Percentiles rank a stretch among this genome's conserved stretches.
phyloP scores from a whole-genome alignment of 768 basidiomycete genomes.

The Boletus pseudo-olivaceus region DNA sequence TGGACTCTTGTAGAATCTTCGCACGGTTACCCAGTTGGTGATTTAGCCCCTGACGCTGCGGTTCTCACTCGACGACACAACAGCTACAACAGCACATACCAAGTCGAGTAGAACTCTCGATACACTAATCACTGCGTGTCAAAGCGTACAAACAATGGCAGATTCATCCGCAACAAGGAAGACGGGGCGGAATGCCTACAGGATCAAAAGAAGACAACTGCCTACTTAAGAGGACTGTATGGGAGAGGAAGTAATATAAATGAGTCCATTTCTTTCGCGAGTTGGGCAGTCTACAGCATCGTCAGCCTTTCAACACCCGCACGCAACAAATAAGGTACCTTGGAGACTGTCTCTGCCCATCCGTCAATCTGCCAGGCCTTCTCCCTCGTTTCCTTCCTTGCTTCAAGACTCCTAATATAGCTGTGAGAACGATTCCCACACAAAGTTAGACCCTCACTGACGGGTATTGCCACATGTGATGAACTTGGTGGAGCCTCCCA shows the following conservation, averaged over 20 bases:
- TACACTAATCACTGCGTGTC: background rate
- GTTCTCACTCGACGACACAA: background rate
- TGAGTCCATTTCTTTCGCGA: conserved; percentile 83
- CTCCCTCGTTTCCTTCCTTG: conserved; percentile 80
- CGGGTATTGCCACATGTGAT: conserved; percentile 98
- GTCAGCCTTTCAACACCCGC: background rate
- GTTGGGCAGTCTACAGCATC: conserved; percentile 71
- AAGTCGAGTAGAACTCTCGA: background rate
- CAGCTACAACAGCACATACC: background rate
- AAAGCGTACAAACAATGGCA: background rate
- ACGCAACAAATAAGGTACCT: conserved; percentile 47
- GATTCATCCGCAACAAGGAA: background rate
- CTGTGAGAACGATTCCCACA: conserved; percentile 9
- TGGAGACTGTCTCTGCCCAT: conserved; percentile 92
- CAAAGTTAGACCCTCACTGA: conserved; percentile 37
- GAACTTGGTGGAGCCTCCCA: conserved; percentile 81
- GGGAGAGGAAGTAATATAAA: conserved; percentile 76
- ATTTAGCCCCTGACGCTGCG: conserved; percentile 11
- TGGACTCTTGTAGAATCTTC: conserved; percentile 7
- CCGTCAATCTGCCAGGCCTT: conserved; percentile 93
- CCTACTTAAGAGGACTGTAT: conserved; percentile 82
- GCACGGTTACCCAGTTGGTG: conserved; percentile 11
- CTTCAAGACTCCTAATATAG: conserved; percentile 59
- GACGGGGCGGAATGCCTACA: background rate
- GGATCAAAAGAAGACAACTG: background rate